Percentiles rank a stretch among this genome's conserved stretches.
phyloP scores from a whole-genome alignment of 2,329 filamentous ascomycete genomes.

The Graphiopsis chlorocephala region DNA sequence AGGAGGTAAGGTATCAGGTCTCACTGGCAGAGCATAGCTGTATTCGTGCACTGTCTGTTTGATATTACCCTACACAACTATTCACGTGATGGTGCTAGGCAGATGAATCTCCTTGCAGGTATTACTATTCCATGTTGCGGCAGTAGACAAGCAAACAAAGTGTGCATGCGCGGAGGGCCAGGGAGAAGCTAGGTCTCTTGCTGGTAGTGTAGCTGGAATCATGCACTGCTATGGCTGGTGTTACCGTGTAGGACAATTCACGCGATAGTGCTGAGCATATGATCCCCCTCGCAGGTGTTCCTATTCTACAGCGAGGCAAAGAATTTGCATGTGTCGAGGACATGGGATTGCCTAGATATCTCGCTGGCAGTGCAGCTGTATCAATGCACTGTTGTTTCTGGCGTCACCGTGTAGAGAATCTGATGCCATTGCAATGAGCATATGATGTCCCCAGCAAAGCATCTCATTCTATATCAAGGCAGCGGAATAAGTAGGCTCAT shows the following conservation, averaged over 20 bases:
- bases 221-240: not conserved
- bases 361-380: not conserved
- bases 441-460: not conserved
- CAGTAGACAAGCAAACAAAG: not conserved
- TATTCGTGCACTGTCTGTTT: not conserved
- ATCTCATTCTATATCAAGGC: not conserved
- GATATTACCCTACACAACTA: not conserved
- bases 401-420: not conserved
- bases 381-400: not conserved
- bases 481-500: not conserved
- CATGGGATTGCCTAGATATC: not conserved
- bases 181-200: not conserved
- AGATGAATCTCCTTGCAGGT: not conserved
- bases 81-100: not conserved
- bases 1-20: not conserved
- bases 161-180: not conserved
- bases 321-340: not conserved
- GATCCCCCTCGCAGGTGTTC: not conserved
- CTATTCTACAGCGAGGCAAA: not conserved
- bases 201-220: not conserved
- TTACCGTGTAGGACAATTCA: not conserved
- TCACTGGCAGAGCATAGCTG: not conserved
- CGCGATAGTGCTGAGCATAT: not conserved
- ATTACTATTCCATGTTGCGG: not conserved
- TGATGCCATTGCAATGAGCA: not conserved